These are phyloP conservation scores for Viola odorata DNA, from an alignment of 345 rosid genomes.

Conservation along the genomic window DNA sequence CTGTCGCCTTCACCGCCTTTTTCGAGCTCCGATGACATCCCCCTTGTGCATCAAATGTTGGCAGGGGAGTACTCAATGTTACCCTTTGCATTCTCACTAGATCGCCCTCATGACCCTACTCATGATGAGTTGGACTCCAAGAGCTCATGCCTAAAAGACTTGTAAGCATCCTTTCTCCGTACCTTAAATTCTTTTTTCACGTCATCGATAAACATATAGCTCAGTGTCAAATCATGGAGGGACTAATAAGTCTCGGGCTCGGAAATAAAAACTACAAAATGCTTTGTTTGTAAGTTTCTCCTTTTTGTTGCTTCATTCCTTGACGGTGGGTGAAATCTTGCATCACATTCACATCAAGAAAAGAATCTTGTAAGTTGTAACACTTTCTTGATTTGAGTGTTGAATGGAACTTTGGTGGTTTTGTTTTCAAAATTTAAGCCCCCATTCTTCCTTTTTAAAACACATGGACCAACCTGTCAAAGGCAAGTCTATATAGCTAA, in stretches of 20 bases:
- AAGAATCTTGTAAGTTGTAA: background rate
- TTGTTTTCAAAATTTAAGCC: constrained; percentile 22
- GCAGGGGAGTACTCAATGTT: background rate
- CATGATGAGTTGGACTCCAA: constrained; percentile 5
- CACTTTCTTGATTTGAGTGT: background rate
- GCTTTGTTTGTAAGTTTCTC: background rate
- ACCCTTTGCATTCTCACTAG: constrained; percentile 38
- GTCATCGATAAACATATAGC: background rate
- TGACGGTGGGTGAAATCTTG: background rate
- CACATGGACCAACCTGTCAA: constrained; percentile 29
- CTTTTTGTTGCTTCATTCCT: background rate
- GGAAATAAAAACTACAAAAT: background rate
- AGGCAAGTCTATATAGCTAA: background rate
- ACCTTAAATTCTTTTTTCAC: background rate
- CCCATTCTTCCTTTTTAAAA: background rate
- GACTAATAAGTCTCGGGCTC: no score
- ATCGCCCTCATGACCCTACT: constrained; percentile 8
- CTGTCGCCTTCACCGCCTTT: constrained; percentile 48
- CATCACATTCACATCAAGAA: background rate
- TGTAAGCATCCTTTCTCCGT: constrained; percentile 30
- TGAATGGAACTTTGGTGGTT: background rate
- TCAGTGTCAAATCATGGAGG: no score
- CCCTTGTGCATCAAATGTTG: constrained; percentile 25
- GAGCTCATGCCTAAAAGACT: constrained; percentile 37
- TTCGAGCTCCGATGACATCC: constrained; percentile 37